These are phyloP conservation scores for Schoenoplectus tabernaemontani DNA, from an alignment of 202 grass and related monocot genomes.

Conservation along the genomic window DNA sequence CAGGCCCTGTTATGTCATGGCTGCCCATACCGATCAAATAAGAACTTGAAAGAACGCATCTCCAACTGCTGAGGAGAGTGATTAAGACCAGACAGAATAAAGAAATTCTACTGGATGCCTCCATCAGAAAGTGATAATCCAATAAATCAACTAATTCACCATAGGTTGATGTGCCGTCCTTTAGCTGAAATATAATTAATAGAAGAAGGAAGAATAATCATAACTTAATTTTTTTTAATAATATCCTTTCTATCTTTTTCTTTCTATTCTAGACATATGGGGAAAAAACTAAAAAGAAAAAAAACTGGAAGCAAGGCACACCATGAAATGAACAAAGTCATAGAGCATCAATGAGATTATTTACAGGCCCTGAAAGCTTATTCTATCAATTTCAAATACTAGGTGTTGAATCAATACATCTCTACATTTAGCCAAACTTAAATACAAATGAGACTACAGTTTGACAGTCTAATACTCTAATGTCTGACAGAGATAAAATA, in stretches of 20 bases:
- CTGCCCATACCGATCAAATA: slow-evolving; percentile 83
- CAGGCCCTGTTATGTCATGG: slow-evolving; percentile 94
- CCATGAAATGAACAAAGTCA: background rate
- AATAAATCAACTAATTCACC: slow-evolving; percentile 29
- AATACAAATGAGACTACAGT: background rate
- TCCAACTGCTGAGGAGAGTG: slow-evolving; percentile 42
- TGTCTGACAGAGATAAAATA: background rate
- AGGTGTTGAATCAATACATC: background rate
- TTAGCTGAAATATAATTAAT: background rate
- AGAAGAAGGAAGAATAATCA: background rate
- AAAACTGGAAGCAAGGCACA: background rate
- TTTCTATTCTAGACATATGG: background rate
- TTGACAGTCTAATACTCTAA: background rate
- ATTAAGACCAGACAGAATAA: slow-evolving; percentile 52
- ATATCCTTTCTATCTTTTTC: background rate
- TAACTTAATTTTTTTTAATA: too few species aligned
- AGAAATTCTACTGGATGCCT: slow-evolving; percentile 15
- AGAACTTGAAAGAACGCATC: slow-evolving; percentile 22
- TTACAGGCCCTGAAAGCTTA: background rate
- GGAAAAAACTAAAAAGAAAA: background rate
- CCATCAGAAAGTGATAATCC: slow-evolving; percentile 42
- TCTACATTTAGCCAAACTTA: background rate
- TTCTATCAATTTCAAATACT: background rate
- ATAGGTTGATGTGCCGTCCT: background rate
- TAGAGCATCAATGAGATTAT: background rate